Evolutionary conservation across 352 stramenopile genomes (phyloP).

Genomic region (Pythium periplocum): DNA sequence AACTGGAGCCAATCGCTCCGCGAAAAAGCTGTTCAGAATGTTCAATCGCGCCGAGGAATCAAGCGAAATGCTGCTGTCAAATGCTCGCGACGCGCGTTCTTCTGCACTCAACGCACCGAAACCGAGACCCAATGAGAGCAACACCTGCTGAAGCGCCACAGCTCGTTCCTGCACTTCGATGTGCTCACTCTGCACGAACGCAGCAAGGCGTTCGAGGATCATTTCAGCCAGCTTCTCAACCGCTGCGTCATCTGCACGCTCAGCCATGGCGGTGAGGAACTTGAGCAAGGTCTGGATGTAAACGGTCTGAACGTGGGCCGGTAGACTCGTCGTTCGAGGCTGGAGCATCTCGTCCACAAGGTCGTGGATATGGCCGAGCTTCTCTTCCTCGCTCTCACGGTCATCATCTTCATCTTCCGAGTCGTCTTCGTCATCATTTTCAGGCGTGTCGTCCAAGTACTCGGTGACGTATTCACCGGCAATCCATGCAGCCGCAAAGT

Average conservation of each 20-base stretch:
- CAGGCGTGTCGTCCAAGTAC: slow-evolving; percentile 78
- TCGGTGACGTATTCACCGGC: slow-evolving; percentile 96
- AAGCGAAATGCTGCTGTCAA: slow-evolving; percentile 46
- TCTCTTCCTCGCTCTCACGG: slow-evolving; percentile 67
- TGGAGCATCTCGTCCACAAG: slow-evolving; percentile 79
- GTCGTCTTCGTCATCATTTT: slow-evolving; percentile 72
- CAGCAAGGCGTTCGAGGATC: slow-evolving; percentile 75
- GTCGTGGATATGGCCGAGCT: slow-evolving; percentile 84
- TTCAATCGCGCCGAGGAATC: slow-evolving; percentile 39
- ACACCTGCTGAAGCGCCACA: slow-evolving; percentile 75
- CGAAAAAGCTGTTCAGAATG: slow-evolving; percentile 73
- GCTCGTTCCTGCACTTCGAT: slow-evolving; percentile 95
- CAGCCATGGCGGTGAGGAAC: slow-evolving; percentile 71
- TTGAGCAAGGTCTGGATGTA: slow-evolving; percentile 95
- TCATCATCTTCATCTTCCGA: slow-evolving; percentile 77
- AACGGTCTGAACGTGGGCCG: slow-evolving; percentile 88
- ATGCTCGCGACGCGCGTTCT: slow-evolving; percentile 58
- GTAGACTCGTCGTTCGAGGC: slow-evolving; percentile 74
- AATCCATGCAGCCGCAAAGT: slow-evolving; percentile 96
- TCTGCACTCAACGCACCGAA: slow-evolving; percentile 47
- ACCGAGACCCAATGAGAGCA: slow-evolving; percentile 58
- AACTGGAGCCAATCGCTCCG: slow-evolving; percentile 82
- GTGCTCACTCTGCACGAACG: slow-evolving; percentile 89
- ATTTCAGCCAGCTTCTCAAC: slow-evolving; percentile 84
- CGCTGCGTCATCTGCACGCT: slow-evolving; percentile 65